phyloP scores from a whole-genome alignment of 2,329 filamentous ascomycete species.

The Fusarium fujikuroi region DNA sequence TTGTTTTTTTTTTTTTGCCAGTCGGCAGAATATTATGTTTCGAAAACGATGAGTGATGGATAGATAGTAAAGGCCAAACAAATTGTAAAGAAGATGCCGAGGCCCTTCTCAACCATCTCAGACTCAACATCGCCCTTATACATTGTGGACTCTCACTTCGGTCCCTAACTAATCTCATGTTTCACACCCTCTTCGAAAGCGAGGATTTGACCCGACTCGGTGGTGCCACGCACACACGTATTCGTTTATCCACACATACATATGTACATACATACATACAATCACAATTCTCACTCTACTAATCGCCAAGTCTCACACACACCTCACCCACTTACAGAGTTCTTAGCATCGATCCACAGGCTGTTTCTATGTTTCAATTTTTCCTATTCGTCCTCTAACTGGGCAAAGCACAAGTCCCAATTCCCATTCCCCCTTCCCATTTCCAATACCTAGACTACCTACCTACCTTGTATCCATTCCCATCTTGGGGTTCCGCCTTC shows the following conservation, averaged over 20 bases:
- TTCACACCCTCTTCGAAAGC: conserved; percentile 31
- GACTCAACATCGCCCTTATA: neutral
- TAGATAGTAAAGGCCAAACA: neutral
- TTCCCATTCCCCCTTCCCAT: conserved; percentile 6
- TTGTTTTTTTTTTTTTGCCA: neutral
- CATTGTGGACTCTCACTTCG: neutral
- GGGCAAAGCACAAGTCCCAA: conserved; percentile 6
- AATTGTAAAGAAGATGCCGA: neutral
- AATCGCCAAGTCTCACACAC: conserved; percentile 23
- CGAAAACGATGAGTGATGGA: neutral
- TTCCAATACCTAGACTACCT: neutral
- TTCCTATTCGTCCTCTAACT: conserved; percentile 1
- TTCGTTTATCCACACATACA: conserved; percentile 27
- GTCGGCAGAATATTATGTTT: neutral
- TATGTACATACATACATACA: conserved; percentile 2
- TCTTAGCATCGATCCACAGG: conserved; percentile 24
- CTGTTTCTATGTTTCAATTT: neutral
- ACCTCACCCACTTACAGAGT: conserved; percentile 24
- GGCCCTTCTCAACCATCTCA: neutral
- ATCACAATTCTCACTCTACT: conserved; percentile 18
- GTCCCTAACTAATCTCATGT: conserved; percentile 14
- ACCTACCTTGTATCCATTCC: conserved; percentile 6
- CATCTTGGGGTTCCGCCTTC: conserved; percentile 16
- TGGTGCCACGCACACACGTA: conserved; percentile 31
- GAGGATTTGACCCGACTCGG: conserved; percentile 31